A percentile compares a stretch with the other conserved stretches of the same genome.
These are phyloP conservation scores for Colletotrichum eremochloae DNA, from an alignment of 2,329 filamentous ascomycete species.

Conservation along the genomic window DNA sequence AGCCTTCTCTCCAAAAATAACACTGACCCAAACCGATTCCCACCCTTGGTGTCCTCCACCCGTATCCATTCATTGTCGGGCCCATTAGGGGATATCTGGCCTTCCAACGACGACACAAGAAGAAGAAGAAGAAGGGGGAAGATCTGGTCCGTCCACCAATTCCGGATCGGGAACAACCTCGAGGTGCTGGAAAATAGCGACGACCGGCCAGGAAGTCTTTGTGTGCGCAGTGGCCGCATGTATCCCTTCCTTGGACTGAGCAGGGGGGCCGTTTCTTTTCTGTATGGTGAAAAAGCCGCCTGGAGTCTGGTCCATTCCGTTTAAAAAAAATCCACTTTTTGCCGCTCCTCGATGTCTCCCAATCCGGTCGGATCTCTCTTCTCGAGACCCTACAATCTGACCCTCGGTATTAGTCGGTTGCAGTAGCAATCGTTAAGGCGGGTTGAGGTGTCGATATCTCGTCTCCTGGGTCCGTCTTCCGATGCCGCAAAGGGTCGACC, in stretches of 20 bases:
- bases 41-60: background rate
- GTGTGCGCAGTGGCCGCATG: slow-evolving; percentile 13
- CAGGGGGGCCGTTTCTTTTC: background rate
- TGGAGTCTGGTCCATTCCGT: slow-evolving; percentile 11
- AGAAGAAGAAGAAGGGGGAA: background rate
- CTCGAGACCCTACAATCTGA: slow-evolving; percentile 36
- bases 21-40: slow-evolving; percentile 17
- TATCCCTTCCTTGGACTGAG: slow-evolving; percentile 21
- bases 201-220: slow-evolving; percentile 19
- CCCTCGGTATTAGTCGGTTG: slow-evolving; percentile 6
- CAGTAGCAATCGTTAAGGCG: slow-evolving; percentile 11
- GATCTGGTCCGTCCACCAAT: slow-evolving; percentile 22
- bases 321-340: slow-evolving; percentile 28
- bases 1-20: slow-evolving; percentile 42
- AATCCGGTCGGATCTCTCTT: slow-evolving; percentile 29
- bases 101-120: slow-evolving; percentile 11
- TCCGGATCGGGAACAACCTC: slow-evolving; percentile 8
- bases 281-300: background rate
- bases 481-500: slow-evolving; percentile 17
- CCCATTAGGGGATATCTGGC: slow-evolving; percentile 42
- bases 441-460: slow-evolving; percentile 39
- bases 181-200: slow-evolving; percentile 11
- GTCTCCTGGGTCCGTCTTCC: slow-evolving; percentile 12
- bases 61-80: slow-evolving; percentile 13
- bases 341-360: slow-evolving; percentile 29